Evolutionary conservation across 352 stramenopile genomes (phyloP), one percentile per base, ranked within the genome.

Genomic region (Globisporangium sylvaticum): DNA sequence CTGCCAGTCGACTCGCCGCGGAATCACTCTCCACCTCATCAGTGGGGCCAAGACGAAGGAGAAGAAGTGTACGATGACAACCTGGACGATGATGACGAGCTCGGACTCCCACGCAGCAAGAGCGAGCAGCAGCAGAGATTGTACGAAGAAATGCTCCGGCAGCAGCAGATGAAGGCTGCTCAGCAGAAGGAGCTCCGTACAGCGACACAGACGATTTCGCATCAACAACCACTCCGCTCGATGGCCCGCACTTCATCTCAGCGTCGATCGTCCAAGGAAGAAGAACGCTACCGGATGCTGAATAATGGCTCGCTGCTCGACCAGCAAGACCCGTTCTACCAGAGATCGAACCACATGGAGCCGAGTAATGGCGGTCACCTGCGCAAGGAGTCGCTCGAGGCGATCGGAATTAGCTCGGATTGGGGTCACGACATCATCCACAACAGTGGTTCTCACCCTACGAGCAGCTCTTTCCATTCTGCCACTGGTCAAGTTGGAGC

Each of bases 381-480:
- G 42, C 64, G 56, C n/a, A 77, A 69, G 32, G 68, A 78, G 6
- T 74, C 66, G 6, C 58, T 72, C 22, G 78, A 88, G 24, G 73
- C 71, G 6, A 75, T 88, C 61, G 72, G 70, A 9, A 74, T 84
- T 20, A 76, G 73, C 31, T 79, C 72, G 0, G 77, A 87, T 42
- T 88, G 76, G 69, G 72, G 75, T 4, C 34, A 73, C 8, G 75
- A 87, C 24, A 46, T 46, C 20, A 58, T 5, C n/a, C 52, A 54
- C 48, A 56, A 58, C 31, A 56, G 24, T 39, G 53, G 52, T 2
- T 62, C 62, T 24, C 34, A 62, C n/a, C 62, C 34, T 24, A 54
- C 52, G 25, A 42, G 7, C 8, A 34, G 29, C 37, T 62, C 53
- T 14, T 67, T 62, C 31, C 5, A 50, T 6, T 62, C 52, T 1